Evolutionary conservation across 331 rosid species (phyloP), one percentile per base, ranked within the genome.

Genomic region (Quercus phellos): DNA sequence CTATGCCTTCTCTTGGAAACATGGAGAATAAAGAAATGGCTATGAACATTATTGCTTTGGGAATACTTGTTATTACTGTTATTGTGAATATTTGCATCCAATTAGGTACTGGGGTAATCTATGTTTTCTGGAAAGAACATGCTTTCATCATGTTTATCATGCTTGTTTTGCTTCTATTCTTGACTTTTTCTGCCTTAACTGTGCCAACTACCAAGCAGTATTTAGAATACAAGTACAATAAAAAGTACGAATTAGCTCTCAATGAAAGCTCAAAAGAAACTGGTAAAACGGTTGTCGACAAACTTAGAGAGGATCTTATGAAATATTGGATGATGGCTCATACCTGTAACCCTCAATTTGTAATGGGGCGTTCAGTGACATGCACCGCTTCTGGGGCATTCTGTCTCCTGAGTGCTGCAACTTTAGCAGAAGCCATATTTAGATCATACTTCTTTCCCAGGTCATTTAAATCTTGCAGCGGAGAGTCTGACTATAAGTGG

Each of bases 311-410:
- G 38, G 75, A 73, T 71, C 56, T 94, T 51, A 83, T 79, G 87
- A 90, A 79, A 59, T 79, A 83, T 77, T 92, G 99, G 99, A 84
- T 92, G 97, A 94, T 92, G 98, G 87, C 94, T 68, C 91, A 92
- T 59, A 94, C 97, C 0, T 80, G 90, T 24, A 86, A 90, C 50
- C 99, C 99, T 14, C 99, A 94, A 69, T 94, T 90, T 87, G 91
- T 94, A 58, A 72, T 94, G 78, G 99, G 93, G 46, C 91, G 97
- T 24, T 94, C 99, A 24, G 94, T 86, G 5, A 88, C 90, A 0
- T 90, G 97, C 75, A 88, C 92, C 26, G 99, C 99, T 16, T 87
- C 97, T 42, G 99, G 97, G 38, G 97, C 89, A 6, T 83, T 92
- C 19, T 88, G 99, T 85, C 90, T 94, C 77, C 69, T 94, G 6